Conservation (phyloP, 2,329 filamentous ascomycete genomes). For the Coniochaeta pulveracea region DNA sequence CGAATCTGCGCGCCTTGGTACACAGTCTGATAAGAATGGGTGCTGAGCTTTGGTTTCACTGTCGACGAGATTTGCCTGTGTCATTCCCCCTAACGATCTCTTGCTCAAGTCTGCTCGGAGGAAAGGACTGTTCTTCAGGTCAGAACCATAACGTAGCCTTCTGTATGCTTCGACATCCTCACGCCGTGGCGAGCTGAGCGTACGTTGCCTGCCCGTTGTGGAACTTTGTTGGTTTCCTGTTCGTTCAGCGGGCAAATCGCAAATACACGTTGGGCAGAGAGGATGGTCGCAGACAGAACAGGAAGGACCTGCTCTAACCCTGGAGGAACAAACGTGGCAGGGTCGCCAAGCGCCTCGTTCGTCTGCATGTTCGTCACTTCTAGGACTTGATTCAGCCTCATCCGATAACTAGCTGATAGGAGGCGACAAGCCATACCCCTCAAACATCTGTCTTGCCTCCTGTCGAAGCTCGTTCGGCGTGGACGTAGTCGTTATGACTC, state of each 20-base stretch:
- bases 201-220: no score
- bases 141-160: neutral
- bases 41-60: no score
- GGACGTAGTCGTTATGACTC: conserved; percentile 5
- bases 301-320: conserved; percentile 22
- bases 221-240: neutral
- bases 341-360: conserved; percentile 19
- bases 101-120: neutral
- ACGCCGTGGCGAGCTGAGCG: neutral
- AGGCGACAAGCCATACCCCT: conserved; percentile 30
- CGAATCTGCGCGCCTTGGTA: no score
- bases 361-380: conserved; percentile 20
- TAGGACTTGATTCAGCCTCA: conserved; percentile 15
- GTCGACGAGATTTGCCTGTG: no score
- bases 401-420: conserved; percentile 35
- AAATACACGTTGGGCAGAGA: conserved; percentile 34
- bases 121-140: neutral
- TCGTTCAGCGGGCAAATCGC: conserved; percentile 15
- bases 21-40: no score
- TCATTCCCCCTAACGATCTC: neutral
- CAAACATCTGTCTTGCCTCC: conserved; percentile 35
- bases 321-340: conserved; percentile 39
- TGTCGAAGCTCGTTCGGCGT: conserved; percentile 24
- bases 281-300: conserved; percentile 39
- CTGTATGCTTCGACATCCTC: neutral